Evolutionary conservation across 2,329 filamentous ascomycete species (phyloP), one percentile per base, ranked within the genome.

Genomic region (Stagonosporopsis cucurbitacearum): DNA sequence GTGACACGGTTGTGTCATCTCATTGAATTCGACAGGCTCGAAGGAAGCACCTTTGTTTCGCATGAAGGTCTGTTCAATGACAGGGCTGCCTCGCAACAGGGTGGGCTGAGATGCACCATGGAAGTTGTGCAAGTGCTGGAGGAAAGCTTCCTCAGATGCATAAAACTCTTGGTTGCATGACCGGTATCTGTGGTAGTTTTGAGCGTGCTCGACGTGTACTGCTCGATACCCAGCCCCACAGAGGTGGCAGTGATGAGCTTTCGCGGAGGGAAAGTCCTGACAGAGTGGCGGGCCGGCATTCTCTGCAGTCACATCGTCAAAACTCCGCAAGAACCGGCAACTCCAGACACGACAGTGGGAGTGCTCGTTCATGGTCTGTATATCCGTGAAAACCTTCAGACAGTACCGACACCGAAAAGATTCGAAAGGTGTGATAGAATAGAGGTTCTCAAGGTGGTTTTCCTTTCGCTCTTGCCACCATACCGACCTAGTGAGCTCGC

Each of bases 341-440:
- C 68, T 72, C 70, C 70, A 74, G 20, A 74, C 69, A 39, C 68
- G 68, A 48, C 71, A 74, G 33, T 73, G 69, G 2, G 66, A 63
- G 45, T 74, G 71, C 25, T 71, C 66, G 37, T 71, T 69, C 66
- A 71, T 71, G 4, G 68, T 59, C 22, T 68, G 62, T 35, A 58
- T 58, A 33, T 72, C 68, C 2, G 63, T 69, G 22, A 74, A 73
- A 4, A 73, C 60, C 48, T 69, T 73, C n/a, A 60, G 54, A 33
- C 71, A 74, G 48, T 73, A 73, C 19, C 70, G 69, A 43, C 71
- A 74, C 9, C 71, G 65, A 40, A 72, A 74, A 0, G 70, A 70
- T 22, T 72, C 69, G 23, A 66, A 66, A 3, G 68, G 64, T 12
- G 65, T 62, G 11, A 68, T 63, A 3, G 58, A 61, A 47, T 68